These are phyloP conservation scores for Piedraia hortae DNA, from an alignment of 2,329 filamentous ascomycete species.

Conservation along the genomic window DNA sequence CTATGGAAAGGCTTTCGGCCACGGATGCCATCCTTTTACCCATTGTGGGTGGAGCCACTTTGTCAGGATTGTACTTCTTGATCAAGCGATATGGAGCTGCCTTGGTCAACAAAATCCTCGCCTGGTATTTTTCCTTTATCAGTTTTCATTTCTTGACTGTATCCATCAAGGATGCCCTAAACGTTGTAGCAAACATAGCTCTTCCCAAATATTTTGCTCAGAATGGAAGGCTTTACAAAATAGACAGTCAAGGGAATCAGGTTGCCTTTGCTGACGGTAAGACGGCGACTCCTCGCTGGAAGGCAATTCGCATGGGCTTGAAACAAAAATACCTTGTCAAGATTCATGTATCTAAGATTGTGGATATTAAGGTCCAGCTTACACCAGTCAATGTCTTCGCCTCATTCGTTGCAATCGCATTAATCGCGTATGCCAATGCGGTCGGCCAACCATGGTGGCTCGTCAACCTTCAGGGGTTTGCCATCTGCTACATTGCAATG, in stretches of 20 bases:
- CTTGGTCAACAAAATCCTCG: constrained; percentile 56
- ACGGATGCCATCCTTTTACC: constrained; percentile 70
- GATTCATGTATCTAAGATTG: constrained; percentile 21
- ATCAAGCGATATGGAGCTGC: constrained; percentile 71
- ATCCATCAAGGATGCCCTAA: constrained; percentile 43
- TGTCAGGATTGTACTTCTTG: constrained; percentile 57
- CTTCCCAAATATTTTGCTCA: constrained; percentile 45
- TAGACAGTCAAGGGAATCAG: constrained; percentile 13
- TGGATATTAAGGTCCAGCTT: constrained; percentile 22
- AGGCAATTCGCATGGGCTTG: constrained; percentile 18
- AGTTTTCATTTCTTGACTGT: constrained; percentile 51
- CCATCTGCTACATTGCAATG: constrained; percentile 60
- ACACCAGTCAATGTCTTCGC: constrained; percentile 27
- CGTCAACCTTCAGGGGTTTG: constrained; percentile 66
- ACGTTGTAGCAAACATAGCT: constrained; percentile 34
- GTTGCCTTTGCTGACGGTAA: constrained; percentile 5
- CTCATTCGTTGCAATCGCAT: constrained; percentile 24
- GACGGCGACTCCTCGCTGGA: constrained; percentile 15
- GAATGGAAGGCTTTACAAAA: constrained; percentile 22
- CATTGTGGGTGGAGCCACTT: constrained; percentile 40
- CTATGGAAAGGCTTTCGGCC: constrained; percentile 40
- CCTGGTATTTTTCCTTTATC: constrained; percentile 56
- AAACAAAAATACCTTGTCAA: constrained; percentile 24
- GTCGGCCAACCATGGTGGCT: constrained; percentile 37
- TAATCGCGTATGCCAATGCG: constrained; percentile 36